Percentiles rank a stretch among this genome's conserved stretches.
Evolutionary conservation across 176 grass and related monocot genomes (phyloP).

Genomic region (Bolboschoenus planiculmis): DNA sequence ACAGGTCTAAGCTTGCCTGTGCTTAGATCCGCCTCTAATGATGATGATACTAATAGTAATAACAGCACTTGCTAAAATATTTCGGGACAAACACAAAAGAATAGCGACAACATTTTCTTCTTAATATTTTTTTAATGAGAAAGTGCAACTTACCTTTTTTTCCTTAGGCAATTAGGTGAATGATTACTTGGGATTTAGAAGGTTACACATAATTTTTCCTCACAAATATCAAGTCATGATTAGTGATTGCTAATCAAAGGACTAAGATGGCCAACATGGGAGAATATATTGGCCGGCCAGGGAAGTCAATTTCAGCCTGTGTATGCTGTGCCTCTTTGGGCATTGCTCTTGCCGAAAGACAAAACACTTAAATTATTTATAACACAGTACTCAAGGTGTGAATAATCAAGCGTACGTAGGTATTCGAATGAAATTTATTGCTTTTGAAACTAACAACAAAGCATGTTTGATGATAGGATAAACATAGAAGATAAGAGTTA

Average conservation of each 20-base stretch:
- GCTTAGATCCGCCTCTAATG: too few species aligned
- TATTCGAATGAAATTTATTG: too few species aligned
- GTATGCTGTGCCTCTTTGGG: neutral
- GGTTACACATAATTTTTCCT: neutral
- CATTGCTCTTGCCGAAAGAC: neutral
- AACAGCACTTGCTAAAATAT: too few species aligned
- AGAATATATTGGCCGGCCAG: conserved; percentile 1
- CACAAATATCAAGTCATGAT: neutral
- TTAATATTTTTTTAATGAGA: neutral
- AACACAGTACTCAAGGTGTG: neutral
- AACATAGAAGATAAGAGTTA: neutral
- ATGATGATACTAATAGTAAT: too few species aligned
- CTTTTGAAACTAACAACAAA: too few species aligned
- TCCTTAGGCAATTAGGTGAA: neutral
- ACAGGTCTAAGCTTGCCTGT: too few species aligned
- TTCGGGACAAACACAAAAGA: too few species aligned
- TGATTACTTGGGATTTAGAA: neutral
- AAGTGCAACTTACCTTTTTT: neutral
- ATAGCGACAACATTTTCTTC: neutral
- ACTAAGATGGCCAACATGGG: neutral
- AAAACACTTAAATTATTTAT: neutral
- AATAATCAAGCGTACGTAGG: neutral
- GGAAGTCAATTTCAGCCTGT: neutral
- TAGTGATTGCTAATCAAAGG: neutral
- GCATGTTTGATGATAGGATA: neutral